Evolutionary conservation across 1,139 yeast species (phyloP), one percentile per base, ranked within the genome.

Genomic region (Lizanozyma gosingica): DNA sequence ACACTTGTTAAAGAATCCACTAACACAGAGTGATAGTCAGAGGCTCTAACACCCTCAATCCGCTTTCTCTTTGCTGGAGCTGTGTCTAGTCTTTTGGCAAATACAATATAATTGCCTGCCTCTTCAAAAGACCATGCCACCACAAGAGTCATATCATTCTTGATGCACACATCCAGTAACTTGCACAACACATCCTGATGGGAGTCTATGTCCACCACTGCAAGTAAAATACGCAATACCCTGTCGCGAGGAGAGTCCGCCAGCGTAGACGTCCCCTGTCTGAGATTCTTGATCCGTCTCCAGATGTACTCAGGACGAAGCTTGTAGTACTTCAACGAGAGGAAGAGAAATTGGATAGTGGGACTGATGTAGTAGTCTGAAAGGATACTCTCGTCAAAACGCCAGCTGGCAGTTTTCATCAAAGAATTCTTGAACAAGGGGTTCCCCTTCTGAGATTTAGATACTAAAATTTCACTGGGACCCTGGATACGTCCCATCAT

Each of bases 291-390:
- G 51, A 88, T 67, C 41, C 94, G 73, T 43, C 76, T 75, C 66
- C 79, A 78, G 3, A 92, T 77, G 52, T 92, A 88, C 54, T 88
- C 97, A 0, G 95, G 95, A 46, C 84, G 90, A 36, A 90, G 64
- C 51, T 83, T 83, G 57, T 88, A 95, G 59, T 90, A 92, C 45
- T 84, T 80, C 40, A 90, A 59, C 4, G 94, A 79, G 16, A 90
- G 66, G 49, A 85, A 88, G 3, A 90, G 59, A 2, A 83, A 78
- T 45, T 86, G 82, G 36, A 87, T 67, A 2, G 74, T 71, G 1
- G 80, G 72, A 39, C 77, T 80, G 11, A 88, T 78, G 41, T 84
- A 72, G 52, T 82, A 83, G 53, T 87, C 92, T 3, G 66, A 65
- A 9, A 70, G 53, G n/a, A 70, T 60, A 9, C 58, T 53, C 15